A percentile compares a stretch with the other conserved stretches of the same genome.
Conservation (phyloP, 495 filamentous ascomycete genomes). For the Penicillium cinerascens region DNA sequence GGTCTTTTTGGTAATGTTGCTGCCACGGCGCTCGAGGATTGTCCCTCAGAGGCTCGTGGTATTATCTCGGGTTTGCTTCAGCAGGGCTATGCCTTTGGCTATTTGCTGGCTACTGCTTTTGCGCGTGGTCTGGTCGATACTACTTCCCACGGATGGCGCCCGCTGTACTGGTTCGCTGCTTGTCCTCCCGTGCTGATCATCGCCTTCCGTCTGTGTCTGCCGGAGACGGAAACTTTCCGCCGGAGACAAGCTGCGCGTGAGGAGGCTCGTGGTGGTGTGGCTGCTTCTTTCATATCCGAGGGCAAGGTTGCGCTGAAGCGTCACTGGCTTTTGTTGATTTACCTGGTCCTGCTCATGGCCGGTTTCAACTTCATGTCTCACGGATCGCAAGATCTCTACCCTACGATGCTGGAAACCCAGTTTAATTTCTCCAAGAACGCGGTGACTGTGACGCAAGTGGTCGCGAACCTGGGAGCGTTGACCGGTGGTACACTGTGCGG, state of each 20-base stretch:
- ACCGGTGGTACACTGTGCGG: conserved; percentile 72
- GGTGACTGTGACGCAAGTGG: conserved; percentile 80
- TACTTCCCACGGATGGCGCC: conserved; percentile 72
- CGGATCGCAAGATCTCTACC: conserved; percentile 88
- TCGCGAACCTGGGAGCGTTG: conserved; percentile 81
- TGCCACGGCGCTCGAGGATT: conserved; percentile 82
- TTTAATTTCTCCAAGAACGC: conserved; percentile 66
- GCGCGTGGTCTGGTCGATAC: conserved; percentile 68
- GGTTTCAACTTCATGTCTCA: conserved; percentile 95
- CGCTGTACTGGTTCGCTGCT: conserved; percentile 84
- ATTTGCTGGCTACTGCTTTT: conserved; percentile 76
- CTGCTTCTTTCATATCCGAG: conserved; percentile 65
- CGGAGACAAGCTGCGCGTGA: conserved; percentile 60
- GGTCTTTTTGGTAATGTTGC: conserved; percentile 86
- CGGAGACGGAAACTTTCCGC: conserved; percentile 68
- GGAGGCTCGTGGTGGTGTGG: conserved; percentile 39
- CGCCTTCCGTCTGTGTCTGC: conserved; percentile 68
- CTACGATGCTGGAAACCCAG: conserved; percentile 76
- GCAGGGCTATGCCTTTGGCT: conserved; percentile 88
- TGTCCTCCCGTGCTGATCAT: conserved; percentile 79
- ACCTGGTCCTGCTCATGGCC: conserved; percentile 81
- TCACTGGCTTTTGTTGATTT: conserved; percentile 76
- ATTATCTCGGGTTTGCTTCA: conserved; percentile 79
- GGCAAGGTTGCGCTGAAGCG: conserved; percentile 71
- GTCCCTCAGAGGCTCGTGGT: conserved; percentile 68